phyloP scores from a whole-genome alignment of 495 filamentous ascomycete genomes.

The Podospora comata region DNA sequence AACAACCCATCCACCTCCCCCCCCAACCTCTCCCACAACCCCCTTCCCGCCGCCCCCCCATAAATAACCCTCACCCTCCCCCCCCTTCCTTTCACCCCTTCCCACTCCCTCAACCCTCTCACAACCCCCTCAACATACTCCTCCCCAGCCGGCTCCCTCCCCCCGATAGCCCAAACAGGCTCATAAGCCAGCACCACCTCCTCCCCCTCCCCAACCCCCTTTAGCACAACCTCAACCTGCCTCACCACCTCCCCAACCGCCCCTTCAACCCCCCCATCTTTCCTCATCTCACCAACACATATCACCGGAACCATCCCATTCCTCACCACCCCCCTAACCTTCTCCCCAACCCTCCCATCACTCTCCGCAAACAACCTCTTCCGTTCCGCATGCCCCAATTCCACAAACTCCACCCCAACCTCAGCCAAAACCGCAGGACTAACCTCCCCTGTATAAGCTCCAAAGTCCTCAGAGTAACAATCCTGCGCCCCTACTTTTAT shows the following conservation, averaged over 20 bases:
- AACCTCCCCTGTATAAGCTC: slow-evolving; percentile 75
- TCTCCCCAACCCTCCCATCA: slow-evolving; percentile 58
- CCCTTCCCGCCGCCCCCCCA: slow-evolving; percentile 76
- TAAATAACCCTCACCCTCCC: slow-evolving; percentile 66
- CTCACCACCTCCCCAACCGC: slow-evolving; percentile 63
- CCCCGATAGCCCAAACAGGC: slow-evolving; percentile 86
- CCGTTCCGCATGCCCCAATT: slow-evolving; percentile 78
- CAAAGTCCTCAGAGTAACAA: slow-evolving; percentile 60
- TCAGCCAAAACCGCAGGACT: slow-evolving; percentile 62
- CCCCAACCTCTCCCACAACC: slow-evolving; percentile 62
- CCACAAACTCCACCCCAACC: slow-evolving; percentile 66
- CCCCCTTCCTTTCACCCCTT: slow-evolving; percentile 39
- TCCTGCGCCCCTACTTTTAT: slow-evolving; percentile 73
- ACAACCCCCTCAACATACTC: slow-evolving; percentile 73
- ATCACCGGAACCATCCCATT: slow-evolving; percentile 74
- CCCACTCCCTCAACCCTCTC: slow-evolving; percentile 52
- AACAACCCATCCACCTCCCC: slow-evolving; percentile 79
- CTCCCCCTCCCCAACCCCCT: slow-evolving; percentile 52
- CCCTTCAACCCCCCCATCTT: slow-evolving; percentile 37
- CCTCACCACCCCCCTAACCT: slow-evolving; percentile 61
- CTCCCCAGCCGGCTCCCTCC: slow-evolving; percentile 63
- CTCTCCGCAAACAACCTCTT: slow-evolving; percentile 67
- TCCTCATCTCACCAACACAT: slow-evolving; percentile 67
- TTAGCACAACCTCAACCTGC: slow-evolving; percentile 61
- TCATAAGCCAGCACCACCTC: slow-evolving; percentile 85